Base-by-base conservation (phyloP, 352 stramenopile species). In the Globisporangium mamillatum region DNA sequence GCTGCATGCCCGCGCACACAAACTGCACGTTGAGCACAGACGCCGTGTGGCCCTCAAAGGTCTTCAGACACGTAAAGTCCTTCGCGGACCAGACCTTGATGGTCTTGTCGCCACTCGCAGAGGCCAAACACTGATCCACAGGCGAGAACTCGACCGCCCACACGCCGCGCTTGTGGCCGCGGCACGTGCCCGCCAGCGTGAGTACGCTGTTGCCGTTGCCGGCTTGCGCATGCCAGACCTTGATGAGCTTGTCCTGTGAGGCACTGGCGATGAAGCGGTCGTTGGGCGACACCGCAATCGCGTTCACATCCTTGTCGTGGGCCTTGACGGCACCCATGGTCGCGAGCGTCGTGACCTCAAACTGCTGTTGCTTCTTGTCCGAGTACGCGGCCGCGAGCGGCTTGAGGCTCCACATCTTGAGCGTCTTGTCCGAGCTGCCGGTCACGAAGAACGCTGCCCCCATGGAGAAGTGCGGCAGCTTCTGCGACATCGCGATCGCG, bases 251-350 rank as follows among this genome's bases (percentile, higher is more conserved):
- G 80, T 99, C 98, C 80, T 99, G 96, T 57, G 92, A 98, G 14
- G 94, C 97, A 74, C 94, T 98, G 8, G 97, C 98, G 62, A 99
- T 91, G 16, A 99, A 84, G 3, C 93, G 96, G 70, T 99, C 97
- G 74, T 99, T 99, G 4, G 97, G 97, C 25, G 96, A 91, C n/a
- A 99, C 80, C 3, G 95, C 92, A 5, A 97, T 64, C 4, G 86
- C 84, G 70, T 99, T 99, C 54, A 99, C 97, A 76, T 99, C 97
- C 81, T 99, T 99, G 48, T 98, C 90, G 75, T 98, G 92, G 25
- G 85, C 93, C 69, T 89, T 98, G 41, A 93, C 81, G 14, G 81
- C 89, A 57, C 75, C 81, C 71, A 94, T 69, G 38, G 70, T 80
- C 60, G 78, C 78, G 50, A 88, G 78, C 54, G 82, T 79, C 58